Conservation (phyloP, 2,329 filamentous ascomycete species). For the Penicillium sp. region DNA sequence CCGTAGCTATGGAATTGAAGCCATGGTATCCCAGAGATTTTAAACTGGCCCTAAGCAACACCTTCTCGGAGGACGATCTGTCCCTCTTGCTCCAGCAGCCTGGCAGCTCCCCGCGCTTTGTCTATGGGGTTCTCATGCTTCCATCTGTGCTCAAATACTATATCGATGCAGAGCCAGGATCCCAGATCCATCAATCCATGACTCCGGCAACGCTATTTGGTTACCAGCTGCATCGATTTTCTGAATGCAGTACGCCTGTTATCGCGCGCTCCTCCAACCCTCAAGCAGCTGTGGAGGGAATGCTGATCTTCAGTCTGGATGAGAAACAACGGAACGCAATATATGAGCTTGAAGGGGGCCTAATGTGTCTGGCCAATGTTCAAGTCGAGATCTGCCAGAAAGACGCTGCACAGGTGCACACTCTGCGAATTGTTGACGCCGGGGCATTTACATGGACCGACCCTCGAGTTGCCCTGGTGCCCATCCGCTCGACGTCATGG, state of each 20-base stretch:
- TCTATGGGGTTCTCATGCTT: conserved; percentile 32
- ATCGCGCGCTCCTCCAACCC: background rate
- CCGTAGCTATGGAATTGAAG: conserved; percentile 21
- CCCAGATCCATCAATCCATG: conserved; percentile 25
- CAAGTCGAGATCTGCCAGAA: conserved; percentile 1
- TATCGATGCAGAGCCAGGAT: conserved; percentile 17
- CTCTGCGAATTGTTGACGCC: background rate
- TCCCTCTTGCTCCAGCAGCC: conserved; percentile 15
- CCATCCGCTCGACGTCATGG: background rate
- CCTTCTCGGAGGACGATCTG: conserved; percentile 21
- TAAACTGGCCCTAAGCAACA: conserved; percentile 23
- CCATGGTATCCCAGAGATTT: conserved; percentile 28
- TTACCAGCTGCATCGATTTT: conserved; percentile 21
- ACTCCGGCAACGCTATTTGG: conserved; percentile 26
- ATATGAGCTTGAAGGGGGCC: background rate
- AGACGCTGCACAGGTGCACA: background rate
- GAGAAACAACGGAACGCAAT: background rate
- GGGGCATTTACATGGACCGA: conserved; percentile 2
- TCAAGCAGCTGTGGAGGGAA: background rate
- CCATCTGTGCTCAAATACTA: conserved; percentile 31
- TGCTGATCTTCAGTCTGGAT: conserved; percentile 1
- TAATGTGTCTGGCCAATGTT: conserved; percentile 1
- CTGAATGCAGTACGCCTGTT: background rate
- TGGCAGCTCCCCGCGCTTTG: conserved; percentile 25
- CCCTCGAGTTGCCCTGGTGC: background rate